Evolutionary conservation across 164 flowering plant species (phyloP).

Genomic region (Kalanchoe fedtschenkoi): DNA sequence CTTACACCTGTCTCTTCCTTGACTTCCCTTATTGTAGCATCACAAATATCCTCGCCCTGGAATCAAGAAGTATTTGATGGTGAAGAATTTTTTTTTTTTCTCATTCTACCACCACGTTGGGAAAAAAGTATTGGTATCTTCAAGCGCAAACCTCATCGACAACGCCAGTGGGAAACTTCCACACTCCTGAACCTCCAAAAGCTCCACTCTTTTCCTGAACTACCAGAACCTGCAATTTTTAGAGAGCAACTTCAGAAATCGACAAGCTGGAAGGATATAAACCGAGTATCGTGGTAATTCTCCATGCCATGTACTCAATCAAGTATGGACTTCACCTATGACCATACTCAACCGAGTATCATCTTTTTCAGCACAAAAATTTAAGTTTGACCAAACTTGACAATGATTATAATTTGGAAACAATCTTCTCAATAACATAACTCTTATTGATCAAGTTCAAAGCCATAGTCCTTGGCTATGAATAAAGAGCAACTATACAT

Average conservation of each 20-base stretch:
- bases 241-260: neutral
- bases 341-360: no score
- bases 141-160: constrained; percentile 27
- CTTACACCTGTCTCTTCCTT: constrained; percentile 88
- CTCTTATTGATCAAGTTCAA: no score
- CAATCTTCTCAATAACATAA: no score
- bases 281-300: no score
- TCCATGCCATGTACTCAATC: no score
- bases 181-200: constrained; percentile 29
- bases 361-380: no score
- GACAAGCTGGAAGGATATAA: neutral
- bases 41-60: constrained; percentile 35
- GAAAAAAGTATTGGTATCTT: neutral
- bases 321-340: no score
- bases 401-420: no score
- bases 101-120: neutral
- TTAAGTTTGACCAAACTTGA: no score
- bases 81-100: neutral
- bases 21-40: constrained; percentile 58
- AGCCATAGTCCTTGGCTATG: no score
- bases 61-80: constrained; percentile 1
- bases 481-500: no score
- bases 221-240: constrained; percentile 30
- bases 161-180: constrained; percentile 49
- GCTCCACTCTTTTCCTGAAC: constrained; percentile 39